These are phyloP conservation scores for Hymenoscyphus occultus DNA, from an alignment of 2,329 filamentous ascomycete genomes.

Conservation along the genomic window DNA sequence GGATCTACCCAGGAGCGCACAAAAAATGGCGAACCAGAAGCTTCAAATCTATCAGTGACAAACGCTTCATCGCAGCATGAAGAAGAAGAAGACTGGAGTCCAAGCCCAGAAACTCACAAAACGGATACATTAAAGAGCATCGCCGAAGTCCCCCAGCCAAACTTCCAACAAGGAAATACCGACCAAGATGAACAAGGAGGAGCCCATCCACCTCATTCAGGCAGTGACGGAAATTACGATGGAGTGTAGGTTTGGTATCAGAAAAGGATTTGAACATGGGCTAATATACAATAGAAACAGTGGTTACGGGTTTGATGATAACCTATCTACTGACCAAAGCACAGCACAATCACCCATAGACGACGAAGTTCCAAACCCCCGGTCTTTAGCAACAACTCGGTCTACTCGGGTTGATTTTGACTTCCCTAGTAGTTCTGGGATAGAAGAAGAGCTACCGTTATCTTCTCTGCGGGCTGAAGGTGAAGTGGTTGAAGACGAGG, in stretches of 20 bases:
- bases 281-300: too few relatives aligned
- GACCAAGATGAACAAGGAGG: too few relatives aligned
- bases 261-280: too few relatives aligned
- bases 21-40: background rate
- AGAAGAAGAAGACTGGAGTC: background rate
- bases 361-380: background rate
- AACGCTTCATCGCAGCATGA: background rate
- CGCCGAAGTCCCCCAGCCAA: background rate
- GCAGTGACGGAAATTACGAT: too few relatives aligned
- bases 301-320: background rate
- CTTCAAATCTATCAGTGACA: background rate
- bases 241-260: too few relatives aligned
- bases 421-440: conserved; percentile 13
- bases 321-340: background rate
- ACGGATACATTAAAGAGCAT: background rate
- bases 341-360: background rate
- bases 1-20: background rate
- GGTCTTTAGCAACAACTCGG: background rate
- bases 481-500: conserved; percentile 21
- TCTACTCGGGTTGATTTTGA: background rate
- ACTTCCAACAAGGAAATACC: background rate
- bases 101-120: background rate
- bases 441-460: conserved; percentile 31
- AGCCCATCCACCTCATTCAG: too few relatives aligned
- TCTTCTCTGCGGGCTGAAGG: conserved; percentile 26